Evolutionary conservation across 2,329 filamentous ascomycete species (phyloP).

Genomic region (Ilyonectria robusta): DNA sequence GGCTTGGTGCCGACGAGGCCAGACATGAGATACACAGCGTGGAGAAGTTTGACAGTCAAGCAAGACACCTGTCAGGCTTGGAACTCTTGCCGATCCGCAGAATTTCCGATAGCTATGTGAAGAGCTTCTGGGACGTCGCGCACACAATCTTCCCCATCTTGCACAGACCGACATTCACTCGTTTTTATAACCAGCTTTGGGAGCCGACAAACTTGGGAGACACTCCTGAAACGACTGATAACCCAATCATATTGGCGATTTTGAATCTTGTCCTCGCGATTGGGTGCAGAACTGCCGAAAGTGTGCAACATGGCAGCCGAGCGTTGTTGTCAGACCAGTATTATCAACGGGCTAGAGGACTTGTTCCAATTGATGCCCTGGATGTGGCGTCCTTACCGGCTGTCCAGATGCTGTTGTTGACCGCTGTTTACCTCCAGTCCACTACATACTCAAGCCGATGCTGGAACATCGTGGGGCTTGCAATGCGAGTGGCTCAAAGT

Average conservation of each 20-base stretch:
- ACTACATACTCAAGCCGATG: conserved; percentile 7
- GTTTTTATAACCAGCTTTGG: neutral
- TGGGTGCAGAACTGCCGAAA: conserved; percentile 1
- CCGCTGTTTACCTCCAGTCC: conserved; percentile 9
- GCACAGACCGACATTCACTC: conserved; percentile 7
- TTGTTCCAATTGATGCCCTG: conserved; percentile 3
- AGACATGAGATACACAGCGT: neutral
- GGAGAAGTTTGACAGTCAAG: neutral
- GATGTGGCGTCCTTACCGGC: neutral
- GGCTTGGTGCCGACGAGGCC: neutral
- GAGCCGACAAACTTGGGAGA: neutral
- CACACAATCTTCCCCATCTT: conserved; percentile 10
- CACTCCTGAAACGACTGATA: neutral
- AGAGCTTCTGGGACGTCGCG: conserved; percentile 5
- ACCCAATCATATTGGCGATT: conserved; percentile 1
- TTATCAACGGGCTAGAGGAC: conserved; percentile 7
- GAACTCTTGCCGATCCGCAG: conserved; percentile 5
- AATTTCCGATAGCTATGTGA: neutral
- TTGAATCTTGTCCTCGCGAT: conserved; percentile 10
- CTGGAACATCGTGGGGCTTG: conserved; percentile 13
- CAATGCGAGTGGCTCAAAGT: conserved; percentile 10
- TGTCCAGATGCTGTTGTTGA: conserved; percentile 9
- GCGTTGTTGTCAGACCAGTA: neutral
- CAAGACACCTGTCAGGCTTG: neutral
- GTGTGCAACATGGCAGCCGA: neutral